phyloP scores from a whole-genome alignment of 108 stramenopile species.

The Cylindrotheca closterium region DNA sequence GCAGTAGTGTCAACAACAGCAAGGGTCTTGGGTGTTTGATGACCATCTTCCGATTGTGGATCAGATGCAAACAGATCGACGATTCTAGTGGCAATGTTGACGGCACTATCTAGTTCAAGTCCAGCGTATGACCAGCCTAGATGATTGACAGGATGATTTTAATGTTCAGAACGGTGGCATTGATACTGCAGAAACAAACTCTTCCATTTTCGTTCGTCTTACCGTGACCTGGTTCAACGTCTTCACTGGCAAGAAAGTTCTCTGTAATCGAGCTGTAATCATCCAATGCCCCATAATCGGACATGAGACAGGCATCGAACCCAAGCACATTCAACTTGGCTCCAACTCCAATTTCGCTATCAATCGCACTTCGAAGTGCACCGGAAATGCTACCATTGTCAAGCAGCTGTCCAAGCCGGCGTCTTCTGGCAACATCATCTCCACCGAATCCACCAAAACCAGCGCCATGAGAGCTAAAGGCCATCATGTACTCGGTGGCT shows the following conservation, averaged over 20 bases:
- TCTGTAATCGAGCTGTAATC: constrained; percentile 7
- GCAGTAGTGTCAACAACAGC: constrained; percentile 14
- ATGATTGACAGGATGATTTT: too few relatives aligned
- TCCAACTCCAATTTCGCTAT: constrained; percentile 6
- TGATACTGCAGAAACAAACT: too few relatives aligned
- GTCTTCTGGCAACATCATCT: constrained; percentile 14
- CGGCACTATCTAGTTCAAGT: not conserved
- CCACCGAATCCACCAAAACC: constrained; percentile 35
- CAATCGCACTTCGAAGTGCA: constrained; percentile 15
- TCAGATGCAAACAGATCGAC: too few relatives aligned
- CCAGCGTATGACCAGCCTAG: constrained; percentile 25
- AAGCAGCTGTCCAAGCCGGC: constrained; percentile 1
- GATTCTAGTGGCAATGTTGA: too few relatives aligned
- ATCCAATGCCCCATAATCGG: constrained; percentile 10
- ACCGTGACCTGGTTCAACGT: constrained; percentile 29
- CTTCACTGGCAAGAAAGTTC: constrained; percentile 30
- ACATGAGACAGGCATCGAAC: constrained; percentile 37
- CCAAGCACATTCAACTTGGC: constrained; percentile 30
- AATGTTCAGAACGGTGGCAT: too few relatives aligned
- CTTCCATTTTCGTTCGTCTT: not conserved
- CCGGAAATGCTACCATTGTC: constrained; percentile 6
- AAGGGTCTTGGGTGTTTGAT: constrained; percentile 31
- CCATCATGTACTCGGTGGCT: constrained; percentile 13
- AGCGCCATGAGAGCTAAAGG: constrained; percentile 21
- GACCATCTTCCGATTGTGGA: constrained; percentile 2